phyloP scores from a whole-genome alignment of 83 land plant genomes.

The Isoetes engelmannii region DNA sequence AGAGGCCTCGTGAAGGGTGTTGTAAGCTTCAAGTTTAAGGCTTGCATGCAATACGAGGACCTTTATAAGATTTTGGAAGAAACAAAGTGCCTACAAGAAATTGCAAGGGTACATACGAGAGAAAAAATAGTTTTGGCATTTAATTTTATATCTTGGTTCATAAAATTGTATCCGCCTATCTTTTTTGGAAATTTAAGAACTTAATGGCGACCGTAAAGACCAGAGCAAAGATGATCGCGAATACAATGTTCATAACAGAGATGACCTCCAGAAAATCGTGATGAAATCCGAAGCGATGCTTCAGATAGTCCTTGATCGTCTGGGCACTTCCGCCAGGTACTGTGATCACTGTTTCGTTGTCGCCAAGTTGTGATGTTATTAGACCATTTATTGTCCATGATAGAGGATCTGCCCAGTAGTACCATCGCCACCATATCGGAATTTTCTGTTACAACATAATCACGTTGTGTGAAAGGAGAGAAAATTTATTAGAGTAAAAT shows the following conservation, averaged over 20 bases:
- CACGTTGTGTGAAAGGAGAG: too few species aligned
- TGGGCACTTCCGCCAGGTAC: slow-evolving; percentile 5
- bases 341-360: slow-evolving; percentile 19
- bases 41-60: too few species aligned
- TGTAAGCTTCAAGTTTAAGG: too few species aligned
- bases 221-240: slow-evolving; percentile 30
- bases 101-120: too few species aligned
- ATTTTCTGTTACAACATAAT: too few species aligned
- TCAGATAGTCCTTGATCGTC: slow-evolving; percentile 14
- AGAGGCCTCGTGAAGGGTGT: too few species aligned
- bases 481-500: too few species aligned
- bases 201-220: slow-evolving; percentile 32
- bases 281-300: slow-evolving; percentile 28
- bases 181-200: slow-evolving; percentile 41
- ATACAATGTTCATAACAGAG: slow-evolving; percentile 22
- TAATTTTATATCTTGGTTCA: too few species aligned
- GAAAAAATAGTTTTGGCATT: too few species aligned
- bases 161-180: too few species aligned
- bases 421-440: slow-evolving; percentile 14
- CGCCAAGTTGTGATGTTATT: slow-evolving; percentile 38
- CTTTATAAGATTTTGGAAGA: too few species aligned
- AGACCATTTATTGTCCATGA: slow-evolving; percentile 42
- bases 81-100: too few species aligned
- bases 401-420: slow-evolving; percentile 28
- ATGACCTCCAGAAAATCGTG: slow-evolving; percentile 24